Evolutionary conservation across 257 asterid genomes (phyloP), one percentile per base, ranked within the genome.

Genomic region (Phtheirospermum japonicum): DNA sequence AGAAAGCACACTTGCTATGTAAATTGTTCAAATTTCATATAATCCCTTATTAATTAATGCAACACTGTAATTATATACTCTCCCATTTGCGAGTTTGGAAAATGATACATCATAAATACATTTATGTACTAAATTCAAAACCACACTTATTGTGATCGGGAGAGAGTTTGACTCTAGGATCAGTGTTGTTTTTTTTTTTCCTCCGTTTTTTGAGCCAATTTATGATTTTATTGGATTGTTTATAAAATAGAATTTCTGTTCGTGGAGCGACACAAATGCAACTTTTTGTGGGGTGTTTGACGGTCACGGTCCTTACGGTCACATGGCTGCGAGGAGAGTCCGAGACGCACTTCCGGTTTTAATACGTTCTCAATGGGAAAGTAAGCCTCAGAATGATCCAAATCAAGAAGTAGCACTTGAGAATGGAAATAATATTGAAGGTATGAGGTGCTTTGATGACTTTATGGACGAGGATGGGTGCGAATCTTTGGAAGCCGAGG

Each of bases 221-320:
- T 77, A 77, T 81, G 95, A 80, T 76, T 83, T 83, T 82, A 76
- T 81, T 83, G 82, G 72, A 69, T 76, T 84, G 81, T 84, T 79
- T 85, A 67, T 74, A 51, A 78, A 52, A 68, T 67, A 92, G 98
- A 81, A 86, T 76, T 92, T 84, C 75, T 81, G 82, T 31, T 66
- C 83, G 65, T 81, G 87, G 67, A 74, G 75, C 33, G 82, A 79
- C 31, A 60, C 70, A 11, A 74, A 61, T 42, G 80, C 95, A 28
- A 83, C 82, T 0, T 86, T 92, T 59, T 92, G 98, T 65, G 98
- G 97, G 73, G 97, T 92, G 53, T 92, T 86, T 66, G 98, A 92
- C 72, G 98, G 98, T 5, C 98, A 92, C 50, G 98, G 98, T 49
- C 98, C 98, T 36, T 85, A 83, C 61, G 98, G 97, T 45, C 98